Conservation (phyloP, 2,329 filamentous ascomycete species). For the Dothidotthia symphoricarpi region DNA sequence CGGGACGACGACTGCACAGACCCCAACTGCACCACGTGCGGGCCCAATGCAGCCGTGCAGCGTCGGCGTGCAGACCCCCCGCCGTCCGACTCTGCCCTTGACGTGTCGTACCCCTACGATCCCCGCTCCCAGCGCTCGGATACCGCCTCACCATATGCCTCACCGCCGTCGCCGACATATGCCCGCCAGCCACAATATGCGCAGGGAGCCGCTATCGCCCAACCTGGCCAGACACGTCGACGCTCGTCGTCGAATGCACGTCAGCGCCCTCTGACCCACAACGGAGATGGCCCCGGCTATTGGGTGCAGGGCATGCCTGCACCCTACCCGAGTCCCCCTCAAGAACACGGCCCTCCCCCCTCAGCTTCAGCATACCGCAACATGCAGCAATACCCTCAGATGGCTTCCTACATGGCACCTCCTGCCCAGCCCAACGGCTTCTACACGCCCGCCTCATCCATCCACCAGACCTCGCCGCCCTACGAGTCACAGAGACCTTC, state of each 20-base stretch:
- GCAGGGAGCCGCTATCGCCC: constrained; percentile 29
- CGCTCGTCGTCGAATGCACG: constrained; percentile 25
- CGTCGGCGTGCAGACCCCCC: constrained; percentile 17
- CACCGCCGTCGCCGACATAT: constrained; percentile 32
- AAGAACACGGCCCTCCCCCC: constrained; percentile 34
- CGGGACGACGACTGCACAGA: constrained; percentile 33
- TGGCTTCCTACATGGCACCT: constrained; percentile 17
- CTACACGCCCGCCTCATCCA: constrained; percentile 5
- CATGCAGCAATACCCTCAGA: constrained; percentile 16
- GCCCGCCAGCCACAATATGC: constrained; percentile 21
- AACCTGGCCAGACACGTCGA: constrained; percentile 29
- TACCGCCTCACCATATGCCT: constrained; percentile 20
- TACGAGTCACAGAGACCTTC: constrained; percentile 25
- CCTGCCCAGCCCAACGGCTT: constrained; percentile 14
- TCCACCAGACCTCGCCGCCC: constrained; percentile 17
- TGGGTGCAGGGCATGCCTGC: constrained; percentile 22
- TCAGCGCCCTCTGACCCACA: constrained; percentile 36
- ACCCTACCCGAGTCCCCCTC: constrained; percentile 23
- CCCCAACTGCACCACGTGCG: constrained; percentile 34
- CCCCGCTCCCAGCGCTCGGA: constrained; percentile 34
- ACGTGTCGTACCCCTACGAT: constrained; percentile 28
- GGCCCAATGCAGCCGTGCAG: constrained; percentile 14
- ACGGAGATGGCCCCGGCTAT: constrained; percentile 23
- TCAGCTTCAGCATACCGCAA: constrained; percentile 30
- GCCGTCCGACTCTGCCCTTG: constrained; percentile 30